Base-by-base conservation (phyloP, 352 stramenopile genomes). In the Globisporangium solare region DNA sequence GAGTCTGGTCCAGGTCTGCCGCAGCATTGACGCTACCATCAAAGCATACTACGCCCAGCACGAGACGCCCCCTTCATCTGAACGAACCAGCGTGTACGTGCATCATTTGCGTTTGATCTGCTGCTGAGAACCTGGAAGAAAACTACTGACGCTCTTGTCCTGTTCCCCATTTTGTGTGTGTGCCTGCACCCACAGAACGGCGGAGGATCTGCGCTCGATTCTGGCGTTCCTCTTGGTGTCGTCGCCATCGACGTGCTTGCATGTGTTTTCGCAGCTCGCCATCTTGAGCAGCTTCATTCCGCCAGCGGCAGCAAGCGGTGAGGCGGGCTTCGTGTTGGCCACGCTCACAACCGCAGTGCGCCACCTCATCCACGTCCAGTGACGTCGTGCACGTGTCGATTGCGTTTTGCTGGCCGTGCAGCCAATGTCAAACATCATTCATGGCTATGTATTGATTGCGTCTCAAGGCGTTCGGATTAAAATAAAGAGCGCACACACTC, bases 191-290 rank as follows among this genome's bases (percentile, higher is more conserved):
- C 13, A 47, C 32, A 83, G 73, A 37, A 70, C 72, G 14, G 70
- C 79, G 0, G 69, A 79, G 8, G 76, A 87, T 32, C 51, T 89
- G 42, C 67, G 63, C 0, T 56, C 70, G 12, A 48, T 89, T 49
- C 66, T 91, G 10, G 70, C 70, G 43, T 89, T 91, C 49, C 46
- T 86, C 21, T 56, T 89, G 12, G 70, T 71, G 3, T 68, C 74
- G 5, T 65, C 80, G 11, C 74, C 76, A 10, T 70, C 66, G 8
- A 67, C 66, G 2, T 79, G 73, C 20, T 55, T 64, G 10, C 78
- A 86, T 47, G 46, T 77, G 21, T 79, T 74, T 52, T 84, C 80
- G 10, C 80, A 89, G 47, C 61, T 91, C 10, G 76, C 70, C 31
- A 58, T 91, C 18, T 55, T 91, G 1, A 71, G 78, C 14, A 76